phyloP scores from a whole-genome alignment of 139 green algal genomes.

The Yamagishiella unicocca region DNA sequence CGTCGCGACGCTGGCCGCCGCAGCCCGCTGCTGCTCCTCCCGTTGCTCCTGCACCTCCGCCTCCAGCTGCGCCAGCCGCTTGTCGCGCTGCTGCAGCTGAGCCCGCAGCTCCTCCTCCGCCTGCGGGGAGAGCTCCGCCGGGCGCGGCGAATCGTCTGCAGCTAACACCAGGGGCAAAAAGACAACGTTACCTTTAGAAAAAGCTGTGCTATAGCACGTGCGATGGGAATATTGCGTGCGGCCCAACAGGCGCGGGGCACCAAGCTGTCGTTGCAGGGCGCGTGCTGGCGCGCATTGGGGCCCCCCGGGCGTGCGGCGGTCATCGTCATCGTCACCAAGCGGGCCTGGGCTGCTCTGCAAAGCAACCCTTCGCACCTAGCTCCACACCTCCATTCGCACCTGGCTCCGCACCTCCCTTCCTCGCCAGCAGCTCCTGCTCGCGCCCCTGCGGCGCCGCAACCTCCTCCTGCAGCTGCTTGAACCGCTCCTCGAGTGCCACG shows the following conservation, averaged over 20 bases:
- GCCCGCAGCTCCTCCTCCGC: conserved; percentile 32
- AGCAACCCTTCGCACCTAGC: neutral
- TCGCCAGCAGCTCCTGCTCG: conserved; percentile 17
- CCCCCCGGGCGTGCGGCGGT: too few relatives aligned
- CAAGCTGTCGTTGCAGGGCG: too few relatives aligned
- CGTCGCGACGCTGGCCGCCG: neutral
- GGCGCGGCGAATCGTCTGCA: neutral
- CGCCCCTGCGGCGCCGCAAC: conserved; percentile 24
- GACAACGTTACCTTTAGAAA: too few relatives aligned
- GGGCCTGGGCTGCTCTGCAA: too few relatives aligned
- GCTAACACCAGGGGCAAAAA: neutral
- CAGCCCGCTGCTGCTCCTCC: neutral
- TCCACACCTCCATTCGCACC: neutral
- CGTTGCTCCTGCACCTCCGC: neutral
- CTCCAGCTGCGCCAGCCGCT: neutral
- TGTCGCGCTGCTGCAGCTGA: neutral
- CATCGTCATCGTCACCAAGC: too few relatives aligned
- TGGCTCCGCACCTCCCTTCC: conserved; percentile 5
- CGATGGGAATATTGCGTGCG: too few relatives aligned
- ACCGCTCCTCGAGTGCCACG: conserved; percentile 23
- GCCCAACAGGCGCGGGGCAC: too few relatives aligned
- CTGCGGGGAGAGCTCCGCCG: neutral
- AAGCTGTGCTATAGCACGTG: too few relatives aligned
- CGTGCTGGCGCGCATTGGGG: too few relatives aligned
- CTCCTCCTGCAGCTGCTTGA: conserved; percentile 43